These are phyloP conservation scores for Talaromyces thailandensis DNA, from an alignment of 495 filamentous ascomycete species.

Conservation along the genomic window DNA sequence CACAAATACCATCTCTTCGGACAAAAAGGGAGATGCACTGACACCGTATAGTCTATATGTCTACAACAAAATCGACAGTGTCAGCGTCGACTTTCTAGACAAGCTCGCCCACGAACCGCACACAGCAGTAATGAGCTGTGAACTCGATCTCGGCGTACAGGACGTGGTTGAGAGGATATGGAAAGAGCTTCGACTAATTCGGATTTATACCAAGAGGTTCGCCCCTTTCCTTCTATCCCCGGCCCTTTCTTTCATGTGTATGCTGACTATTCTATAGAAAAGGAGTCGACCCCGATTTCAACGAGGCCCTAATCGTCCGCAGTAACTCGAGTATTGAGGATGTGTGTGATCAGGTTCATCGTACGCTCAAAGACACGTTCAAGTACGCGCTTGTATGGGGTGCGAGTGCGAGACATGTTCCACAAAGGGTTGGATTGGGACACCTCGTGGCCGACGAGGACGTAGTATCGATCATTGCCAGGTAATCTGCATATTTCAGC, in stretches of 20 bases:
- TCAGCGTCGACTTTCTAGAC: conserved; percentile 89
- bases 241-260: neutral
- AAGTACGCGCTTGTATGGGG: conserved; percentile 99
- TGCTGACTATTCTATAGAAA: conserved; percentile 39
- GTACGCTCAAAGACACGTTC: conserved; percentile 94
- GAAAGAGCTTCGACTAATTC: conserved; percentile 85
- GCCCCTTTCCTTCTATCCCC: conserved; percentile 4
- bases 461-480: conserved; percentile 83
- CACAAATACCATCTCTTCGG: neutral
- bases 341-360: conserved; percentile 92
- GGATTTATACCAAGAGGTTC: conserved; percentile 91
- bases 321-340: conserved; percentile 85
- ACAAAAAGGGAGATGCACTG: conserved; percentile 5
- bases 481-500: conserved; percentile 12
- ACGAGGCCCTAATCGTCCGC: conserved; percentile 88
- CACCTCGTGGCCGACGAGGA: conserved; percentile 92
- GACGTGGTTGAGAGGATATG: conserved; percentile 94
- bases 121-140: conserved; percentile 96
- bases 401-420: conserved; percentile 86
- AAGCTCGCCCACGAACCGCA: conserved; percentile 83
- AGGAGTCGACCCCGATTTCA: conserved; percentile 84
- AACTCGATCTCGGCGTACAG: conserved; percentile 91
- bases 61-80: conserved; percentile 99
- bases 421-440: conserved; percentile 82
- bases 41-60: conserved; percentile 70